These are phyloP conservation scores for Hanseniaspora clermontiae DNA, from an alignment of 805 yeast species.

Conservation along the genomic window DNA sequence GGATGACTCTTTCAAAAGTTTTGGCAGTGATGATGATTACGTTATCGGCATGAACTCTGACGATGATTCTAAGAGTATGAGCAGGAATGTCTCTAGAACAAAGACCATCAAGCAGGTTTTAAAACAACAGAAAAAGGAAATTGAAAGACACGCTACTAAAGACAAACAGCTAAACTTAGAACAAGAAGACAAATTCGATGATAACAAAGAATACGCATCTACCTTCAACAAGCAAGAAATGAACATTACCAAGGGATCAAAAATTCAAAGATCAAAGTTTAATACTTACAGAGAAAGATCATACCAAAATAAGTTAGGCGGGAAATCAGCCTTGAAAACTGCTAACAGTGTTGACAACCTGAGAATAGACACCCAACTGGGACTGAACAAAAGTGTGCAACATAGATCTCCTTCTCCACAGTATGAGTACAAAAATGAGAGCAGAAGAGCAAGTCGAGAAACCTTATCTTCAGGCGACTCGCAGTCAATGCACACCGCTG, in stretches of 20 bases:
- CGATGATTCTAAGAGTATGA: neutral
- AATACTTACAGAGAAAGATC: slow-evolving; percentile 37
- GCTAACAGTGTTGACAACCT: neutral
- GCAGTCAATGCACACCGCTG: slow-evolving; percentile 13
- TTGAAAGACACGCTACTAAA: slow-evolving; percentile 2
- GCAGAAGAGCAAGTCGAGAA: neutral
- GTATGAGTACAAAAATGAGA: neutral
- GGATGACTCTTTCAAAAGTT: neutral
- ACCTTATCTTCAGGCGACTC: slow-evolving; percentile 3
- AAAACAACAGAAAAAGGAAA: slow-evolving; percentile 8
- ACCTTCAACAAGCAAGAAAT: slow-evolving; percentile 19
- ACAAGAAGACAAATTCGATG: neutral
- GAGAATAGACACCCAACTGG: neutral
- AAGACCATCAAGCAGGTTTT: slow-evolving; percentile 11
- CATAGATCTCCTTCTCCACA: neutral
- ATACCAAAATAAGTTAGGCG: slow-evolving; percentile 13
- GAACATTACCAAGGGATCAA: slow-evolving; percentile 26
- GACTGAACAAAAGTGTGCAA: neutral
- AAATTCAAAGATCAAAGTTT: slow-evolving; percentile 37
- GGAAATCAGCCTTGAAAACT: neutral
- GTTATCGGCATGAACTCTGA: neutral
- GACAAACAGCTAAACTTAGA: neutral
- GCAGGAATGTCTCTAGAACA: slow-evolving; percentile 1
- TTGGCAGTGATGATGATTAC: slow-evolving; percentile 9
- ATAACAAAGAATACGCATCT: slow-evolving; percentile 23